phyloP scores from a whole-genome alignment of 2,329 filamentous ascomycete species.

The Ampelomyces quisqualis region DNA sequence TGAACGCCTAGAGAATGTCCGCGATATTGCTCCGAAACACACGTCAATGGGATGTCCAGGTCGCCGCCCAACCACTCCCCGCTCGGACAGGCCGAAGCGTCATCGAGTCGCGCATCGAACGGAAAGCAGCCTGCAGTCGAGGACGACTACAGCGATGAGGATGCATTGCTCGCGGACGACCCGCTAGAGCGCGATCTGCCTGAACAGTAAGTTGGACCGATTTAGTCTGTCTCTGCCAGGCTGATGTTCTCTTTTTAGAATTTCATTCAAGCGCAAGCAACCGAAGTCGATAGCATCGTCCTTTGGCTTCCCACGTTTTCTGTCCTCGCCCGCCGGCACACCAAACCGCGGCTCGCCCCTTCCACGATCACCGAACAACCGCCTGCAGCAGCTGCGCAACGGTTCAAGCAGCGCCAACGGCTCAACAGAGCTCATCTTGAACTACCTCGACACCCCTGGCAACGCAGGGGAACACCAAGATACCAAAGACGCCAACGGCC shows the following conservation, averaged over 20 bases:
- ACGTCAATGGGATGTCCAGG: slow-evolving; percentile 44
- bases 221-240: neutral
- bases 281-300: slow-evolving; percentile 51
- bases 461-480: slow-evolving; percentile 45
- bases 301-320: slow-evolving; percentile 49
- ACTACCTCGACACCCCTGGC: slow-evolving; percentile 45
- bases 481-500: slow-evolving; percentile 47
- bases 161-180: slow-evolving; percentile 56
- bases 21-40: slow-evolving; percentile 21
- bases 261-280: slow-evolving; percentile 73
- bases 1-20: slow-evolving; percentile 34
- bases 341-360: slow-evolving; percentile 33
- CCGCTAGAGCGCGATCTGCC: slow-evolving; percentile 55
- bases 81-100: slow-evolving; percentile 46
- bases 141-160: slow-evolving; percentile 51
- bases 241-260: slow-evolving; percentile 28
- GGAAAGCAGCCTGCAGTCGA: slow-evolving; percentile 39
- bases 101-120: slow-evolving; percentile 46
- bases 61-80: slow-evolving; percentile 39
- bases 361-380: slow-evolving; percentile 28
- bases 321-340: slow-evolving; percentile 43
- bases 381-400: slow-evolving; percentile 25
- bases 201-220: slow-evolving; percentile 43
- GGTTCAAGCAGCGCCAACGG: slow-evolving; percentile 19
- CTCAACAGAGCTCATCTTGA: slow-evolving; percentile 45